These are phyloP conservation scores for Aegilops speltoides DNA, from an alignment of 176 grass and related monocot species.

Conservation along the genomic window DNA sequence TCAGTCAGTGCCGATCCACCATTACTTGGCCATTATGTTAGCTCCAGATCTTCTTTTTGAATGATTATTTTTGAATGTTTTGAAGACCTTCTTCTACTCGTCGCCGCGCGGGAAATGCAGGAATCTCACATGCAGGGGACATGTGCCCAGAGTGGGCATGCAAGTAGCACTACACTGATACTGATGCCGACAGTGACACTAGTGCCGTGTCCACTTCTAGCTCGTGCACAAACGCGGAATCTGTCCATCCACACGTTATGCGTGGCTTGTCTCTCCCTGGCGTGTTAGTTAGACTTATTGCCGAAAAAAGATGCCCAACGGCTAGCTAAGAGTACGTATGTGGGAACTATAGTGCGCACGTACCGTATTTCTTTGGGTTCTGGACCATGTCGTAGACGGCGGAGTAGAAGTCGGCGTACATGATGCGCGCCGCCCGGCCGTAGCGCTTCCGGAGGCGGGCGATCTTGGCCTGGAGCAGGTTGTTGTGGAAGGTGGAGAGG, in stretches of 20 bases:
- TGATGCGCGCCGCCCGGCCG: conserved; percentile 27
- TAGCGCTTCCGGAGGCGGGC: conserved; percentile 33
- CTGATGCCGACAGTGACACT: not conserved
- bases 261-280: not conserved
- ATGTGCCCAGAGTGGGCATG: not conserved
- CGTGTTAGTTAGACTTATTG: not conserved
- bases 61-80: not conserved
- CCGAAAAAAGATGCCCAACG: not conserved
- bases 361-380: conserved; percentile 51
- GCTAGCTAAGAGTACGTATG: not conserved
- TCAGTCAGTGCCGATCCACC: not conserved
- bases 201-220: not conserved
- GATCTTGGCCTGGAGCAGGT: conserved; percentile 29
- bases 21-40: not conserved
- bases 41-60: no score
- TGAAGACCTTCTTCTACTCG: no score
- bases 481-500: conserved; percentile 50
- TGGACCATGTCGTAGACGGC: conserved; percentile 53
- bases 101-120: not conserved
- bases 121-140: not conserved
- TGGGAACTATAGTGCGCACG: no score
- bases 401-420: conserved; percentile 63
- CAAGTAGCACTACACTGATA: not conserved
- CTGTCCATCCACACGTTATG: not conserved
- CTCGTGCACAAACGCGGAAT: not conserved